Conservation (phyloP, 192 early-diverging fungal genomes). For the Spizellomyces punctatus region DNA sequence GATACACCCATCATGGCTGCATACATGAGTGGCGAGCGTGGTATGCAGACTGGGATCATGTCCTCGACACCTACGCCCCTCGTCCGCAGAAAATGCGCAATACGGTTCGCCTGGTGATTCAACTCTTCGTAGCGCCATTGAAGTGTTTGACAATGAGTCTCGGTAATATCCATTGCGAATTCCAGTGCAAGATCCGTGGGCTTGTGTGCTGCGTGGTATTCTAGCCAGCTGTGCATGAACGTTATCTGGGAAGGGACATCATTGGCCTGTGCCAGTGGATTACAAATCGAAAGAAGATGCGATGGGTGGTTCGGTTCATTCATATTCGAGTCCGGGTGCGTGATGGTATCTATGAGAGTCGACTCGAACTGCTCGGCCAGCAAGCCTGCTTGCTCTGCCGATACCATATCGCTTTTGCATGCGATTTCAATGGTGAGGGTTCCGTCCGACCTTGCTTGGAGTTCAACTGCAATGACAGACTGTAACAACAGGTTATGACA, state of each 20-base stretch:
- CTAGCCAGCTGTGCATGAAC: constrained; percentile 4
- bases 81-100: constrained; percentile 23
- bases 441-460: background rate
- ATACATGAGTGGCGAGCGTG: constrained; percentile 20
- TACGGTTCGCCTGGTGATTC: constrained; percentile 24
- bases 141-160: background rate
- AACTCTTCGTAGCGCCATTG: constrained; percentile 30
- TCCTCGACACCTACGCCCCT: constrained; percentile 27
- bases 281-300: constrained; percentile 9
- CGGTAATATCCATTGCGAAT: constrained; percentile 4
- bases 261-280: background rate
- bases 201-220: background rate
- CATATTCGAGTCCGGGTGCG: background rate
- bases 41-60: constrained; percentile 22
- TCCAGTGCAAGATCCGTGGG: constrained; percentile 4
- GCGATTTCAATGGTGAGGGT: constrained; percentile 1
- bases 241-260: background rate
- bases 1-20: constrained; percentile 25
- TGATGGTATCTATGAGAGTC: background rate
- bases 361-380: constrained; percentile 8
- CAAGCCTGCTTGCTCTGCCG: background rate
- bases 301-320: background rate
- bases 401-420: constrained; percentile 4
- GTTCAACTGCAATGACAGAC: constrained; percentile 3
- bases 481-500: background rate